phyloP scores from a whole-genome alignment of 768 basidiomycete species.

The Agrocybe praecox region DNA sequence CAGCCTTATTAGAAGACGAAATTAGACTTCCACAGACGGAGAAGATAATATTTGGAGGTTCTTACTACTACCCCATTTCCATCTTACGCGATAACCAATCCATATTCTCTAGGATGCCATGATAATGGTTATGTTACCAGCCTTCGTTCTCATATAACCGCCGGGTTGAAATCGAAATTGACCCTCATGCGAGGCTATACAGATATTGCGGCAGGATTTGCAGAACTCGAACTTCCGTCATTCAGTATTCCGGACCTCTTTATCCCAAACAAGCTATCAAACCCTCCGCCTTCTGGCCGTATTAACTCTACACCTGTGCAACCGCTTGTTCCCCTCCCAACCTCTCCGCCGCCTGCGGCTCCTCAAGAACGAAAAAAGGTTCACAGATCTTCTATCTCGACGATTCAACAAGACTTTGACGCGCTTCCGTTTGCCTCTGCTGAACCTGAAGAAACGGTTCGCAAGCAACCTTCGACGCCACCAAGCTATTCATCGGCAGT shows the following conservation, averaged over 20 bases:
- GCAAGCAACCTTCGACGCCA: conserved; percentile 22
- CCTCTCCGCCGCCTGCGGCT: conserved; percentile 1
- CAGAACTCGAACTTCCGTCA: conserved; percentile 55
- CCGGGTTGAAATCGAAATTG: conserved; percentile 65
- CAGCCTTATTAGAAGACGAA: conserved; percentile 61
- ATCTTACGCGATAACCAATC: neutral
- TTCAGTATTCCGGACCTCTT: conserved; percentile 62
- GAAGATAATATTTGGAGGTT: conserved; percentile 72
- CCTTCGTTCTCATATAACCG: conserved; percentile 65
- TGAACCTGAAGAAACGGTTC: conserved; percentile 18
- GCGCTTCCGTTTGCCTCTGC: conserved; percentile 25
- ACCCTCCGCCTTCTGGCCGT: conserved; percentile 7
- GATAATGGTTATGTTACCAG: conserved; percentile 72
- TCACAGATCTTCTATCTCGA: conserved; percentile 11
- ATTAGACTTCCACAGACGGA: conserved; percentile 63
- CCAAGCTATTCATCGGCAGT: conserved; percentile 48
- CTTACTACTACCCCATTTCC: conserved; percentile 14
- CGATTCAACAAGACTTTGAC: conserved; percentile 23
- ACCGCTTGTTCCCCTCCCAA: conserved; percentile 10
- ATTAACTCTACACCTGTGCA: conserved; percentile 9
- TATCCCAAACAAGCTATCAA: conserved; percentile 53
- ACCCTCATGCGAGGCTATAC: conserved; percentile 65
- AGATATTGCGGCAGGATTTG: conserved; percentile 61
- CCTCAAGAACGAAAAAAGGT: conserved; percentile 4
- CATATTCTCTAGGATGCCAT: conserved; percentile 55